Evolutionary conservation across 2,329 filamentous ascomycete species (phyloP), one percentile per base, ranked within the genome.

Genomic region (Fusarium algeriense): DNA sequence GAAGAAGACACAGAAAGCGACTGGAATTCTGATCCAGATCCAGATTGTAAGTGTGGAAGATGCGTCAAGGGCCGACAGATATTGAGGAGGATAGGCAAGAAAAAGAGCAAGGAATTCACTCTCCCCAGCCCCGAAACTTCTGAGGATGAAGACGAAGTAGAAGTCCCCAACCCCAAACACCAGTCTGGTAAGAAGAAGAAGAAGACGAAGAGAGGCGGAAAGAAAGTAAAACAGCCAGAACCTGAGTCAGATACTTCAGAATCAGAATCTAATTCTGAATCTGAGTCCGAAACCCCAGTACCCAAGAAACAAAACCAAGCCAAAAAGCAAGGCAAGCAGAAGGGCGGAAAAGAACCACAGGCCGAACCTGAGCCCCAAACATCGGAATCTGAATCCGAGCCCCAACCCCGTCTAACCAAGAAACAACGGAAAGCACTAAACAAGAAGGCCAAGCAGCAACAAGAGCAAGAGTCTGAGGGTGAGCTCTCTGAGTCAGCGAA

Each of bases 1-100:
- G 40, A 45, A 13, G 66, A 73, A 7, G 70, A 71, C 15, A 56
- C 71, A 3, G 76, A 76, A n/a, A 77, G 75, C 23, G 77, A 75
- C 10, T 73, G 71, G 30, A 77, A 79, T 48, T 77, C 79, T 8
- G 78, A 83, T 19, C 77, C 81, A 5, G 80, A 83, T 38, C 78
- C 78, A 7, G 72, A 71, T 7, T 79, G 78, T 64, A 52, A 73
- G 61, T 80, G 78, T 43, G 54, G 48, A 26, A 60, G 67, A 46
- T 80, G 78, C 58, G 45, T 67, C 35, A 73, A 72, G 41, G 69
- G 72, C 15, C 62, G 74, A 44, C 58, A 64, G 37, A 69, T 73
- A 66, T 63, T 76, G 73, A 62, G 57, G 38, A 71, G 67, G 49
- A 52, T 75, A 60, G 66, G 64, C 54, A 74, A 73, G 40, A 76